These are phyloP conservation scores for Puccinellia tenuiflora DNA, from an alignment of 176 grass and related monocot genomes.

Conservation along the genomic window DNA sequence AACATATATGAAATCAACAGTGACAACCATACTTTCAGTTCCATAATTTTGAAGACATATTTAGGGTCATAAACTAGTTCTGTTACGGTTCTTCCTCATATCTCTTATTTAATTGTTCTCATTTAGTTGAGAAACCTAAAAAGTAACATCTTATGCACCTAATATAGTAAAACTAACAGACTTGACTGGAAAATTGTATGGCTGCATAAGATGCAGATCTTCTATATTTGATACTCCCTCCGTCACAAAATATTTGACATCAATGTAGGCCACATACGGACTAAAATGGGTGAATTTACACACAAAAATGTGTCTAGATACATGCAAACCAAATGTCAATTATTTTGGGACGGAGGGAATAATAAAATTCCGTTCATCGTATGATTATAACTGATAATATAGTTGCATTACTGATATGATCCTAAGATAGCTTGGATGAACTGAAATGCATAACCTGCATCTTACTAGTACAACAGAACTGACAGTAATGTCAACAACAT, in stretches of 20 bases:
- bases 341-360: too few species aligned
- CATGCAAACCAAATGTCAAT: too few species aligned
- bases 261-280: too few species aligned
- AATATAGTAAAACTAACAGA: not conserved
- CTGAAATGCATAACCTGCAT: not conserved
- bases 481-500: not conserved
- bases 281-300: too few species aligned
- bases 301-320: too few species aligned
- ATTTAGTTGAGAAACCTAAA: not conserved
- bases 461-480: not conserved
- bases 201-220: not conserved
- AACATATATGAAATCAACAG: not conserved
- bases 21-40: not conserved
- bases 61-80: not conserved
- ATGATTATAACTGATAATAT: too few species aligned
- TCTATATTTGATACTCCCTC: too few species aligned
- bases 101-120: not conserved
- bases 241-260: too few species aligned
- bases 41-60: not conserved
- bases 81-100: not conserved
- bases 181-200: not conserved
- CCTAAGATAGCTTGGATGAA: not conserved
- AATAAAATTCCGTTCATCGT: too few species aligned
- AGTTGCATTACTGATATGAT: too few species aligned
- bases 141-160: not conserved